Conservation (phyloP, 495 filamentous ascomycete species). For the Daldinia vernicosa region DNA sequence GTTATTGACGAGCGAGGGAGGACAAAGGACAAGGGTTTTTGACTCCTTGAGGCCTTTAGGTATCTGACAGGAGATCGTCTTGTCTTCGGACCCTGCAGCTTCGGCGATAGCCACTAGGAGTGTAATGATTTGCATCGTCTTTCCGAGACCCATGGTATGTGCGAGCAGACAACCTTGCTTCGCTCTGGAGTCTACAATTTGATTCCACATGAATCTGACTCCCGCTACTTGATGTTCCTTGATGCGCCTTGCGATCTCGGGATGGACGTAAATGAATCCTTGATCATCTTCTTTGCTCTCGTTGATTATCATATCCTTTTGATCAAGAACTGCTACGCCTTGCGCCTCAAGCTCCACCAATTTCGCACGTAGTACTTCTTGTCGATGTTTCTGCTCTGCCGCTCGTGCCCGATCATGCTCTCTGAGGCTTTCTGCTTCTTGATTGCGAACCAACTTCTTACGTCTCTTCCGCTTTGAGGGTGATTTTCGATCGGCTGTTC, state of each 20-base stretch:
- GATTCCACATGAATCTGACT: constrained; percentile 89
- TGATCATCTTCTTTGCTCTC: constrained; percentile 69
- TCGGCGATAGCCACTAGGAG: constrained; percentile 77
- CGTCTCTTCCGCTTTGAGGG: constrained; percentile 18
- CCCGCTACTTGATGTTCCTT: constrained; percentile 70
- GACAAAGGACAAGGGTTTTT: constrained; percentile 78
- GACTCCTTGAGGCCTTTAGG: constrained; percentile 68
- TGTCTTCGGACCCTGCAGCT: constrained; percentile 67
- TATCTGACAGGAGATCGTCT: constrained; percentile 68
- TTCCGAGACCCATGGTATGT: constrained; percentile 93
- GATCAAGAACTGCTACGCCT: constrained; percentile 46
- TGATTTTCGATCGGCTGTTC: not conserved
- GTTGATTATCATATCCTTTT: constrained; percentile 69
- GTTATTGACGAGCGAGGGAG: constrained; percentile 77
- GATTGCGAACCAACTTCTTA: constrained; percentile 55
- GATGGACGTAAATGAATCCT: constrained; percentile 60
- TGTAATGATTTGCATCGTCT: constrained; percentile 90
- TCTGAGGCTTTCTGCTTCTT: constrained; percentile 58
- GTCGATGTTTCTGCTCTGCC: constrained; percentile 59
- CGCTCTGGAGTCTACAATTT: constrained; percentile 66
- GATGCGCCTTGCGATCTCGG: constrained; percentile 58
- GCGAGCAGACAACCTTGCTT: constrained; percentile 83
- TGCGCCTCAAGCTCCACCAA: constrained; percentile 41
- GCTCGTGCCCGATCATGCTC: constrained; percentile 55
- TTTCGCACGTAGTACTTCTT: constrained; percentile 55